Evolutionary conservation across 176 grass and related monocot species (phyloP).

Genomic region (Rhynchospora breviuscula): DNA sequence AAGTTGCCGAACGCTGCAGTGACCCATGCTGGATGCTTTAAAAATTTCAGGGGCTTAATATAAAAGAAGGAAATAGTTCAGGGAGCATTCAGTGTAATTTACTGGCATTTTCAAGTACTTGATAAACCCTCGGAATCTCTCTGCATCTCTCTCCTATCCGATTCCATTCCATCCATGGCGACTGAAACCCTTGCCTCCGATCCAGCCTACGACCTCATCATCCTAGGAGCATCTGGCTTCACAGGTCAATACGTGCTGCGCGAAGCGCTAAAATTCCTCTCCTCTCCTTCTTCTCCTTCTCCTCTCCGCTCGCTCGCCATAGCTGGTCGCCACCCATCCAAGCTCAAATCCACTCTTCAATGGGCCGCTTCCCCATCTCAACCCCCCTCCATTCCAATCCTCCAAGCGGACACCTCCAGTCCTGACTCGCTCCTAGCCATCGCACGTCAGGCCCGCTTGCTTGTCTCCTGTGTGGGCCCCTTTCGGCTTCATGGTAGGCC

Average conservation of each 20-base stretch:
- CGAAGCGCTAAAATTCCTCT: slow-evolving; percentile 69
- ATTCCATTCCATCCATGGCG: slow-evolving; percentile 6
- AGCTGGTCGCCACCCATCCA: slow-evolving; percentile 53
- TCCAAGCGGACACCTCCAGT: slow-evolving; percentile 63
- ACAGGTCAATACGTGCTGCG: slow-evolving; percentile 81
- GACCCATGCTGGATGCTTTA: too few relatives aligned
- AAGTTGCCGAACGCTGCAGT: too few relatives aligned
- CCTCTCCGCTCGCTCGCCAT: slow-evolving; percentile 56
- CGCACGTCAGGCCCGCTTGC: slow-evolving; percentile 35
- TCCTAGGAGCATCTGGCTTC: slow-evolving; percentile 92
- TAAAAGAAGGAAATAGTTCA: too few relatives aligned
- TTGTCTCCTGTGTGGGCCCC: slow-evolving; percentile 66
- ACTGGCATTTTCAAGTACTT: too few relatives aligned
- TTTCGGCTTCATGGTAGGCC: slow-evolving; percentile 59
- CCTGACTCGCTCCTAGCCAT: slow-evolving; percentile 50
- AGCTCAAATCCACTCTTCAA: slow-evolving; percentile 46
- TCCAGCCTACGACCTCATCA: slow-evolving; percentile 49
- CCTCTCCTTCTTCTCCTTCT: slow-evolving; percentile 13
- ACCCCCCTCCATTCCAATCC: slow-evolving; percentile 36
- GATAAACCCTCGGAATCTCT: too few relatives aligned
- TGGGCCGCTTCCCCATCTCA: slow-evolving; percentile 40
- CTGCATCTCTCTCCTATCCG: too few relatives aligned
- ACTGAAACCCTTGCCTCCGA: not conserved
- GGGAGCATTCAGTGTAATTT: too few relatives aligned
- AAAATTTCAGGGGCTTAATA: too few relatives aligned